Evolutionary conservation across 1,139 yeast species (phyloP).

Genomic region (Geotrichum armillariae): DNA sequence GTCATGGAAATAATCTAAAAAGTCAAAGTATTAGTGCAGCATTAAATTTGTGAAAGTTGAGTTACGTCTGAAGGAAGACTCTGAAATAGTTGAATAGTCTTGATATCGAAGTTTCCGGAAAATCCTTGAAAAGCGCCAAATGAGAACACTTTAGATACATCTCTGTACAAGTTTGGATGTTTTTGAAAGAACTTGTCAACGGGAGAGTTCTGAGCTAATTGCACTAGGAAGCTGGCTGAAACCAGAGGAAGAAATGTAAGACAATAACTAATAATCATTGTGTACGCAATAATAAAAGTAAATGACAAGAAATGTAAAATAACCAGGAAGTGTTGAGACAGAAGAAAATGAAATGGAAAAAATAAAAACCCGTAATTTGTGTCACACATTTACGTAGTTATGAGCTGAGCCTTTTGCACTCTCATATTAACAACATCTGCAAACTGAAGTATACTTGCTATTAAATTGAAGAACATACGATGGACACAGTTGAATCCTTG

Average conservation of each 20-base stretch:
- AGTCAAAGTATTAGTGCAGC: not conserved
- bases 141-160: slow-evolving; percentile 32
- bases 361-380: too few species aligned
- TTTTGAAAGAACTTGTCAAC: slow-evolving; percentile 28
- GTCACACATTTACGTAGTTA: too few species aligned
- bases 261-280: slow-evolving; percentile 1
- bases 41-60: not conserved
- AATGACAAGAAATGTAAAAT: too few species aligned
- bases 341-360: too few species aligned
- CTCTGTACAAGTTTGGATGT: slow-evolving; percentile 29
- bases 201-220: slow-evolving; percentile 28
- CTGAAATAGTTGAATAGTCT: slow-evolving; percentile 25
- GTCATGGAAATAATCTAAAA: slow-evolving; percentile 18
- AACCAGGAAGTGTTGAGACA: too few species aligned
- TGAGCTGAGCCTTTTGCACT: too few species aligned
- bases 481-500: too few species aligned
- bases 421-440: too few species aligned
- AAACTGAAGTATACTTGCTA: too few species aligned
- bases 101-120: slow-evolving; percentile 32
- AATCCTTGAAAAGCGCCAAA: slow-evolving; percentile 35
- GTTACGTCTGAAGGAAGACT: slow-evolving; percentile 16
- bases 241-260: slow-evolving; percentile 3
- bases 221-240: slow-evolving; percentile 30
- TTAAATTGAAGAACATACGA: too few species aligned
- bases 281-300: too few species aligned